These are phyloP conservation scores for Mycena vitilis DNA, from an alignment of 768 basidiomycete genomes.

Conservation along the genomic window DNA sequence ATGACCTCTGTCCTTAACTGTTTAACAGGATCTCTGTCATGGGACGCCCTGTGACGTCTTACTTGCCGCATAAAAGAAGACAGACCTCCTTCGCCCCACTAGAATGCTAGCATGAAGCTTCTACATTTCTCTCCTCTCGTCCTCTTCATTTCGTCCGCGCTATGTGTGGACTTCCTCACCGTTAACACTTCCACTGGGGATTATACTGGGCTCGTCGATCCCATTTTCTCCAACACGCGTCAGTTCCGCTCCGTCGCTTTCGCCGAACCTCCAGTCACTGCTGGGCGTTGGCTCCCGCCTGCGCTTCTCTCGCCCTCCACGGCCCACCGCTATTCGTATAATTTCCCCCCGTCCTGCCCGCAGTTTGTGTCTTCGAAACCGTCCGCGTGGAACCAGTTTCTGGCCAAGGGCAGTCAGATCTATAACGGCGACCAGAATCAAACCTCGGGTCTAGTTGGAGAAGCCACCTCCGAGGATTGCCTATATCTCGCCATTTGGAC, in stretches of 20 bases:
- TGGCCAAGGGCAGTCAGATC: slow-evolving; percentile 28
- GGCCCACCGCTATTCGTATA: slow-evolving; percentile 11
- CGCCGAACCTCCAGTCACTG: slow-evolving; percentile 27
- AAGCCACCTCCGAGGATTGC: slow-evolving; percentile 31
- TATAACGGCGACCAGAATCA: slow-evolving; percentile 28
- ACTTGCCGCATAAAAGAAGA: too few relatives aligned
- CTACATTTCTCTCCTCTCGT: slow-evolving; percentile 7
- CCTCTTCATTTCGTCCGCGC: not conserved
- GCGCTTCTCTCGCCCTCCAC: slow-evolving; percentile 12
- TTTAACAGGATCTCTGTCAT: too few relatives aligned
- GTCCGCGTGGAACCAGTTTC: slow-evolving; percentile 24
- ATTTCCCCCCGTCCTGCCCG: slow-evolving; percentile 25
- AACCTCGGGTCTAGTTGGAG: slow-evolving; percentile 17
- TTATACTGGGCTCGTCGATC: slow-evolving; percentile 19
- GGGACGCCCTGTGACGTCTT: too few relatives aligned
- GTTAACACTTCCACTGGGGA: slow-evolving; percentile 14
- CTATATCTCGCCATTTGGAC: slow-evolving; percentile 32
- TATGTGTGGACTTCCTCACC: not conserved
- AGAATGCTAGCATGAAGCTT: slow-evolving; percentile 1
- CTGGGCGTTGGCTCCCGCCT: slow-evolving; percentile 28
- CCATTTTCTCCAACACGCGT: slow-evolving; percentile 19
- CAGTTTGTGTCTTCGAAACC: slow-evolving; percentile 27
- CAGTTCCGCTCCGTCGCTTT: slow-evolving; percentile 24
- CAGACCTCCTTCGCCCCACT: too few relatives aligned
- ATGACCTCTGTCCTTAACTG: too few relatives aligned